phyloP scores from a whole-genome alignment of 202 grass and related monocot genomes.

The Hordeum pubiflorum region DNA sequence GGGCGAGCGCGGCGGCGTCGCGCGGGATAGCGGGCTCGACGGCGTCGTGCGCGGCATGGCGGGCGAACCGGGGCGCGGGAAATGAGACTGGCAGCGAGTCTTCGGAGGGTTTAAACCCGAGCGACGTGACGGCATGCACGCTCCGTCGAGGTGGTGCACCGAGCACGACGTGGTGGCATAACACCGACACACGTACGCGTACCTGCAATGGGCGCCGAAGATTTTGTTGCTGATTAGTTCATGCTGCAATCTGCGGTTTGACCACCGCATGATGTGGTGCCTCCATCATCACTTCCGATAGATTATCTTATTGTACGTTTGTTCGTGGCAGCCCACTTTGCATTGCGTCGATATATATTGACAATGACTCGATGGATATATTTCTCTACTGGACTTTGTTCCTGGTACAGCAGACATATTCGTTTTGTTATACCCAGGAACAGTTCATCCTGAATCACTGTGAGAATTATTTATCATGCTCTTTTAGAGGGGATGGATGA shows the following conservation, averaged over 20 bases:
- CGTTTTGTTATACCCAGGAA: too few relatives aligned
- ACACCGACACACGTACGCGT: background rate
- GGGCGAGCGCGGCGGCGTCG: constrained; percentile 30
- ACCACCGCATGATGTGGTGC: background rate
- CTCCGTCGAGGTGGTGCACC: background rate
- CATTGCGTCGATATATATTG: background rate
- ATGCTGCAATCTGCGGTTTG: background rate
- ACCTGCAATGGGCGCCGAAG: too few relatives aligned
- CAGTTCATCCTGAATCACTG: background rate
- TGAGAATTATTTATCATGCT: background rate
- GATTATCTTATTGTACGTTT: background rate
- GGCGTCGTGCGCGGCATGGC: constrained; percentile 33
- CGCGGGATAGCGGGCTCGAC: constrained; percentile 20
- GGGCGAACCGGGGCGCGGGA: background rate
- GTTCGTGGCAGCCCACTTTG: constrained; percentile 24
- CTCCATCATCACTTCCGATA: background rate
- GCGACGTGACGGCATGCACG: constrained; percentile 31
- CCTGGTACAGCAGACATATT: background rate
- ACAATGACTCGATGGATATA: background rate
- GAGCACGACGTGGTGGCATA: background rate
- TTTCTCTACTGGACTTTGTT: background rate
- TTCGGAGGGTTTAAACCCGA: background rate
- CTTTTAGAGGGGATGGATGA: too few relatives aligned
- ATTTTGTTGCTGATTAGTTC: background rate
- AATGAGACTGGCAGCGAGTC: background rate